Evolutionary conservation across 805 yeast species (phyloP), one percentile per base, ranked within the genome.

Genomic region (Candida sakaeoensis): DNA sequence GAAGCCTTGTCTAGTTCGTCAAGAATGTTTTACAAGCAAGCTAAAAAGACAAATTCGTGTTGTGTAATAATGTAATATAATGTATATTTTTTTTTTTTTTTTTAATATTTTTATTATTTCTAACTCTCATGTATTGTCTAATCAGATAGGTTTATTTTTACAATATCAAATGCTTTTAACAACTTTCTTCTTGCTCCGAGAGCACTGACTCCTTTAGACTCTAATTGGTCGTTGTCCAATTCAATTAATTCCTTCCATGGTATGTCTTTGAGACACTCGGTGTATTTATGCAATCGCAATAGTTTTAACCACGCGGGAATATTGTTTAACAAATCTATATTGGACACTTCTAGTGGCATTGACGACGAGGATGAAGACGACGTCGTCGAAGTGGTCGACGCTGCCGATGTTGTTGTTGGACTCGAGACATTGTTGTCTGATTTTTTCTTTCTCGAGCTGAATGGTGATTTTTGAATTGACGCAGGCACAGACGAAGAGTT

Each of bases 111-210:
- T 8, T 27, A 12, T 27, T 16, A 12, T 6, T 27, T 29, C 23
- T 13, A 33, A 33, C 15, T 18, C 34, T 31, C n/a, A n/a, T n/a
- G n/a, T n/a, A 8, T 8, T 21, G 8, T 21, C 26, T 31, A 38
- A 21, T 18, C 35, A n/a, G n/a, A n/a, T 53, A 28, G 4, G 16
- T 28, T 28, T 28, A 15, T 28, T 12, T 78, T 79, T 33, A 91
- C 95, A 41, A 81, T 82, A 44, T 80, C 85, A 66, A 93, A 93
- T 26, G 95, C 95, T 66, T 93, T 93, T 53, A 93, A 66, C 59
- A 93, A 74, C 65, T 93, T 93, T 42, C 97, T 77, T 47, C 99
- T 73, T 0, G 99, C 99, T 5, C 99, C 99, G 49, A 93, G 72
- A 0, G 99, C 97, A 49, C 80, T 77, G 29, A 93, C 96, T 5